Evolutionary conservation across 2,329 filamentous ascomycete species (phyloP).

Genomic region (Diplodia seriata): DNA sequence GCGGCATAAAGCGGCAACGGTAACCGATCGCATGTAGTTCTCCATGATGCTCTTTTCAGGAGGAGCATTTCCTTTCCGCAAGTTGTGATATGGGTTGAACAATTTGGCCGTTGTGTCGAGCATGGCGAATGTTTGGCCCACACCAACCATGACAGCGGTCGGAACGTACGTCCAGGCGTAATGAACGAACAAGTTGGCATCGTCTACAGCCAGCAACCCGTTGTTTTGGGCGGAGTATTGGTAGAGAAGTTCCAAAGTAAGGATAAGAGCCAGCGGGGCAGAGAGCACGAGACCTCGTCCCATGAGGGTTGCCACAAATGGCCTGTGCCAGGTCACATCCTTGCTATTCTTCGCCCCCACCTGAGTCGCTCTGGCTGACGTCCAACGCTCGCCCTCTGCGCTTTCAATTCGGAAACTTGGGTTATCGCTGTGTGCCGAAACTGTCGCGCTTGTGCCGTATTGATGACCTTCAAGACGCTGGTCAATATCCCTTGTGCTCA

Average conservation of each 20-base stretch:
- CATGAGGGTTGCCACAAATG: too few relatives aligned
- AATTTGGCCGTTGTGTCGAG: neutral
- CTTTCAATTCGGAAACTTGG: neutral
- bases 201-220: neutral
- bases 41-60: neutral
- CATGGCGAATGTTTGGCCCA: neutral
- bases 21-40: neutral
- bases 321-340: too few relatives aligned
- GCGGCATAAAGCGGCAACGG: neutral
- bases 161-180: conserved; percentile 9
- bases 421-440: neutral
- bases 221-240: neutral
- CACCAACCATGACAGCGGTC: neutral
- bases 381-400: neutral
- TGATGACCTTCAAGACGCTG: neutral
- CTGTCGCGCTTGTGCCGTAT: neutral
- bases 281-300: too few relatives aligned
- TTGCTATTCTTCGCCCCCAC: neutral
- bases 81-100: neutral
- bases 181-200: neutral
- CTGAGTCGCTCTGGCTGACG: neutral
- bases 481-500: neutral
- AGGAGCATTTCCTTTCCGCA: neutral
- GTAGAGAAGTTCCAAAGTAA: neutral
- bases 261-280: neutral